A percentile compares a stretch with the other conserved stretches of the same genome.
Conservation (phyloP, 169 alveolate genomes). For the Cryptosporidium muris region DNA sequence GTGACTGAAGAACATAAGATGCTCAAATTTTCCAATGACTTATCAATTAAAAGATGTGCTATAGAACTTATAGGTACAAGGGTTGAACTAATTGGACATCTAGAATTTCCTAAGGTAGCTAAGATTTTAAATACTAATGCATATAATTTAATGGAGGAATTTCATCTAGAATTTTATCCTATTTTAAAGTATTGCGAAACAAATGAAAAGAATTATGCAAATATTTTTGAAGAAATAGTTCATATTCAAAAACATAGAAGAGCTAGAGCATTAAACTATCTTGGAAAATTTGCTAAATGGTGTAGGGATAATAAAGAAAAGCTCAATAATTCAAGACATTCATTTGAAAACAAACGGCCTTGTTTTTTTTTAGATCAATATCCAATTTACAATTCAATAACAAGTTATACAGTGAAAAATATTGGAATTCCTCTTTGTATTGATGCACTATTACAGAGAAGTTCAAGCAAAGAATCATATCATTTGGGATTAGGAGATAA, state of each 20-base stretch:
- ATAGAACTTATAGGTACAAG: conserved; percentile 6
- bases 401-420: conserved; percentile 5
- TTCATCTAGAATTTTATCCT: conserved; percentile 33
- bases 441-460: conserved; percentile 26
- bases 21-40: conserved; percentile 11
- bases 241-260: conserved; percentile 68
- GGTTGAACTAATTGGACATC: conserved; percentile 7
- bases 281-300: conserved; percentile 35
- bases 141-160: conserved; percentile 17
- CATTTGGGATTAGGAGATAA: conserved; percentile 54
- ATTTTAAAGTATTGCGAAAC: conserved; percentile 12
- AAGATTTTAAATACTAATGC: neutral
- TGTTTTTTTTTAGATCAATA: conserved; percentile 4
- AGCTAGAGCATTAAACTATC: conserved; percentile 55
- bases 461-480: conserved; percentile 41
- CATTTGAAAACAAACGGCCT: neutral
- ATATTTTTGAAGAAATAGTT: conserved; percentile 30
- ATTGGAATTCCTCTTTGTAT: conserved; percentile 32
- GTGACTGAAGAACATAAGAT: conserved; percentile 30
- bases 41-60: conserved; percentile 9
- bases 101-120: neutral
- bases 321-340: neutral
- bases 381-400: neutral
- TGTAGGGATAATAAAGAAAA: conserved; percentile 1
- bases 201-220: conserved; percentile 10